Conservation (phyloP, 768 basidiomycete genomes). For the Lactarius sanguifluus region DNA sequence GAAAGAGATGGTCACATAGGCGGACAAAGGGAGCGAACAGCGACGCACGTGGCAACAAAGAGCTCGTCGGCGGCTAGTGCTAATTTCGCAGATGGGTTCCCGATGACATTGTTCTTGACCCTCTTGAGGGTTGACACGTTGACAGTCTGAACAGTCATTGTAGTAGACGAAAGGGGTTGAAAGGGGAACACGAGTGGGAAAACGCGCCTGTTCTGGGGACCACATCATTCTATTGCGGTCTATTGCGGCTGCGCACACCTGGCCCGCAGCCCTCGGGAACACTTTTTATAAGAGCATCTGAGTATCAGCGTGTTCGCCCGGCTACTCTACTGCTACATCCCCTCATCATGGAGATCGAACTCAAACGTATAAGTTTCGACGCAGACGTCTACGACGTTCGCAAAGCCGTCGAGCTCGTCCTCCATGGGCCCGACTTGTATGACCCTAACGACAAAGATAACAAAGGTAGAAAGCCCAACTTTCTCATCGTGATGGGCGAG, state of each 20-base stretch:
- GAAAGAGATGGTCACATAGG: not conserved
- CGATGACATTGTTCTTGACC: conserved; percentile 75
- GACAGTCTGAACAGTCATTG: conserved; percentile 34
- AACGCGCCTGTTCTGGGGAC: not conserved
- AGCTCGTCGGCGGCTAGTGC: conserved; percentile 54
- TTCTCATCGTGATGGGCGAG: conserved; percentile 55
- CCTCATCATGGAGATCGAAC: conserved; percentile 43
- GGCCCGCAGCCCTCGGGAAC: not conserved
- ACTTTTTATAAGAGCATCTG: not conserved
- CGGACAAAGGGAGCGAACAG: not conserved
- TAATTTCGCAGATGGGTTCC: conserved; percentile 72
- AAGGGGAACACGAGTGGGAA: not conserved
- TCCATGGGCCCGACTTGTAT: conserved; percentile 58
- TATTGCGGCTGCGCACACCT: not conserved
- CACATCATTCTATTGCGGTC: conserved; percentile 1
- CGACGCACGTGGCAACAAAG: conserved; percentile 55
- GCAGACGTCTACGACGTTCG: conserved; percentile 58
- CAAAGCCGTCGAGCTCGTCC: conserved; percentile 50
- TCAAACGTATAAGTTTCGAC: conserved; percentile 38
- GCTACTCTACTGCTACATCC: not conserved
- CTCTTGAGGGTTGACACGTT: conserved; percentile 52
- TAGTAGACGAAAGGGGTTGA: conserved; percentile 4
- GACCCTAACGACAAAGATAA: conserved; percentile 37
- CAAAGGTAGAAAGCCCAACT: conserved; percentile 48
- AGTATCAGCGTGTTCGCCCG: not conserved